These are phyloP conservation scores for Capsicum chinense DNA, from an alignment of 257 asterid species.

Conservation along the genomic window DNA sequence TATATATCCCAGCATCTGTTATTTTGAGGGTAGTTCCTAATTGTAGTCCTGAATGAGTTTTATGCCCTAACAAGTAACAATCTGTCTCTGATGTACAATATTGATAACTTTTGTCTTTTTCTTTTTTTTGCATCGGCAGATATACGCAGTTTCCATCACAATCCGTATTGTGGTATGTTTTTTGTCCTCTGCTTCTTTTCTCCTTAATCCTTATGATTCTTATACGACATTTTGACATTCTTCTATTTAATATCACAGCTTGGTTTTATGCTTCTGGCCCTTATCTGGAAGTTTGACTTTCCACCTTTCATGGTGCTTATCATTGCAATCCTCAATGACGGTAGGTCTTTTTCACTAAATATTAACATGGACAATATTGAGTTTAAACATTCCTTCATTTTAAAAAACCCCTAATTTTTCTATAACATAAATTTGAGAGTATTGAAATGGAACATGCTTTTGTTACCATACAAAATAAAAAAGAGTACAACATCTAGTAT, in stretches of 20 bases:
- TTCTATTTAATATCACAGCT: conserved; percentile 58
- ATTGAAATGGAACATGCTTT: conserved; percentile 6
- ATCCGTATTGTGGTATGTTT: conserved; percentile 95
- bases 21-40: not conserved
- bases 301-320: conserved; percentile 99
- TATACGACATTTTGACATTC: conserved; percentile 27
- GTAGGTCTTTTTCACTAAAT: conserved; percentile 42
- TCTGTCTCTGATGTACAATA: not conserved
- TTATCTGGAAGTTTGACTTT: conserved; percentile 93
- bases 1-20: not conserved
- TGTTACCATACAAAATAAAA: not conserved
- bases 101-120: not conserved
- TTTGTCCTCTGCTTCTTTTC: not conserved
- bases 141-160: conserved; percentile 96
- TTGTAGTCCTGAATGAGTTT: not conserved
- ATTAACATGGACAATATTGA: not conserved
- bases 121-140: conserved; percentile 50
- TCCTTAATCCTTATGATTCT: conserved; percentile 16
- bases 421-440: not conserved
- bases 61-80: not conserved
- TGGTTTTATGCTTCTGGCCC: conserved; percentile 94
- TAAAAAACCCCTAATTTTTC: not conserved
- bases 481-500: too few relatives aligned
- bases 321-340: conserved; percentile 95
- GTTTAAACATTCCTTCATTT: not conserved